These are phyloP conservation scores for Penicillium robsamsonii DNA, from an alignment of 495 filamentous ascomycete species.

Conservation along the genomic window DNA sequence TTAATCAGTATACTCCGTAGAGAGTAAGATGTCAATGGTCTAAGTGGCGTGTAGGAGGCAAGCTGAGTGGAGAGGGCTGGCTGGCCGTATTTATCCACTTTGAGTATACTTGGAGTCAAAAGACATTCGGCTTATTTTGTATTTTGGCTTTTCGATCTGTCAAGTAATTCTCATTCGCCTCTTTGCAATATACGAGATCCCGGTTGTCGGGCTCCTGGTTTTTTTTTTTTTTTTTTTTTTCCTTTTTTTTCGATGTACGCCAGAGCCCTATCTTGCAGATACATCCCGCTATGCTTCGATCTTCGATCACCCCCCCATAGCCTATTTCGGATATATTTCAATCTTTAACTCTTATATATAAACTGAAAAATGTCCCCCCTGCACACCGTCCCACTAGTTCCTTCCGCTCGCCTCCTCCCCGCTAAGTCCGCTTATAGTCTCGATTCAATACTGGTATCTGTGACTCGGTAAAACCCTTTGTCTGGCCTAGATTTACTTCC, in stretches of 20 bases:
- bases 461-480: not conserved
- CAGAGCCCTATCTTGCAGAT: not conserved
- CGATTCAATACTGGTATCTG: not conserved
- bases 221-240: not conserved
- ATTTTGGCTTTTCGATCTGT: not conserved
- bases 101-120: constrained; percentile 2
- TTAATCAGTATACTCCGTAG: too few species aligned
- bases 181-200: not conserved
- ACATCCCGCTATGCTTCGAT: not conserved
- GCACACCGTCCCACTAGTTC: constrained; percentile 1
- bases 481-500: not conserved
- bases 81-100: constrained; percentile 10
- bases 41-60: constrained; percentile 3
- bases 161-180: not conserved
- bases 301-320: not conserved
- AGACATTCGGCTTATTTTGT: not conserved
- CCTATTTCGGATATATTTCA: not conserved
- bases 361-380: not conserved
- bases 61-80: constrained; percentile 12
- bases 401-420: constrained; percentile 6
- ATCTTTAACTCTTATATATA: constrained; percentile 2
- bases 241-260: not conserved
- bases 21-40: too few species aligned
- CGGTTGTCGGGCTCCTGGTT: not conserved
- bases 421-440: not conserved